Base-by-base conservation (phyloP, 2,329 filamentous ascomycete genomes). In the Xylariaceae sp. region DNA sequence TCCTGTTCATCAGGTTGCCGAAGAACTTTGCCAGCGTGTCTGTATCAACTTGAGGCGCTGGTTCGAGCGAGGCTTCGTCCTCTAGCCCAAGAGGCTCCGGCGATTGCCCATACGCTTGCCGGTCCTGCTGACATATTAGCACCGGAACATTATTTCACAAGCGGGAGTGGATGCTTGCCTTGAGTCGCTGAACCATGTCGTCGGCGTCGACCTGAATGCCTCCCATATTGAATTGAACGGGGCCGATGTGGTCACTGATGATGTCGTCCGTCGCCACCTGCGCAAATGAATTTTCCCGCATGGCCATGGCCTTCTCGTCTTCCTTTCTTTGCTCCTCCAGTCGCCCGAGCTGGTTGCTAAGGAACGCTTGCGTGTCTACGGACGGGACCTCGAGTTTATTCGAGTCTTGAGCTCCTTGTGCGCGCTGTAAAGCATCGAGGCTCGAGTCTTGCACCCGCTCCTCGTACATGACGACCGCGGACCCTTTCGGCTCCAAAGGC, bases 171-270 rank as follows among this genome's bases (percentile, higher is more conserved):
- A 15, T 5, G 51, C 66, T 56, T 65, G 90, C 87, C 77, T 88
- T 89, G 44, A 94, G 70, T 53, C 85, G 78, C 61, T 88, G 84
- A 41, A 95, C 67, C 84, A 94, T 92, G 55, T 95, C 88, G 57
- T 95, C 89, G 7, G 88, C 88, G 63, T 96, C 88, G 19, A 95
- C 86, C 59, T 95, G 88, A 47, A 98, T 96, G 37, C 92, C 92
- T 29, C 92, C 92, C 75, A 98, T 92, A 60, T 98, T 98, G 68
- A 97, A 96, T 58, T 95, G 88, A 48, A 96, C 88, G 1, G 89
- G 88, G 0, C 89, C 89, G 55, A 95, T 94, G 54, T 94, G 88
- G 55, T 90, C 85, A 52, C 81, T 82, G 38, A 76, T 69, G 47
- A 64, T 68, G 46, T 68, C 71, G 47, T 53, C 59, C 28, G 54